These are phyloP conservation scores for Fusarium transvaalense DNA, from an alignment of 2,329 filamentous ascomycete genomes.

Conservation along the genomic window DNA sequence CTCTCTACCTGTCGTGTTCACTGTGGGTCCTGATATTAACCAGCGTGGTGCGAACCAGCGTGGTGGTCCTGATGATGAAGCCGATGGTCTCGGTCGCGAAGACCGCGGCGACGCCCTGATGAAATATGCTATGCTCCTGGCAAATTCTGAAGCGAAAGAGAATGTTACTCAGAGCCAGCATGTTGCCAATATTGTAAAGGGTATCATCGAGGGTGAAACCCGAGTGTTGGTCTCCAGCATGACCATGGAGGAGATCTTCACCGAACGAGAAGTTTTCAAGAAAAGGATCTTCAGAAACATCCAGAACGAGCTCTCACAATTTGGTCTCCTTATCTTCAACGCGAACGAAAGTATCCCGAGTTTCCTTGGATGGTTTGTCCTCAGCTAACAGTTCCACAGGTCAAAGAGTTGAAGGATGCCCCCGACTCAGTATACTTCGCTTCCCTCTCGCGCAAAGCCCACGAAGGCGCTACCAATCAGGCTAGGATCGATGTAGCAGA, in stretches of 20 bases:
- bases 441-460: slow-evolving; percentile 83
- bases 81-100: slow-evolving; percentile 54
- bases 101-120: slow-evolving; percentile 73
- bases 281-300: slow-evolving; percentile 80
- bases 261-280: slow-evolving; percentile 82
- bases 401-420: slow-evolving; percentile 89
- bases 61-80: slow-evolving; percentile 15
- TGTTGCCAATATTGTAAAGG: slow-evolving; percentile 87
- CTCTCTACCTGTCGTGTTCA: slow-evolving; percentile 85
- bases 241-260: slow-evolving; percentile 95
- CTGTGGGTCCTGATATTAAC: slow-evolving; percentile 83
- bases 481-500: slow-evolving; percentile 76
- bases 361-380: neutral
- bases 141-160: slow-evolving; percentile 67
- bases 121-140: slow-evolving; percentile 86
- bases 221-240: slow-evolving; percentile 85
- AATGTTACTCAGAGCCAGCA: slow-evolving; percentile 62
- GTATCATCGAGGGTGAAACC: slow-evolving; percentile 90
- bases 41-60: slow-evolving; percentile 60
- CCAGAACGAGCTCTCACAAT: slow-evolving; percentile 82
- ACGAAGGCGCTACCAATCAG: slow-evolving; percentile 87
- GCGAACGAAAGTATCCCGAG: slow-evolving; percentile 64
- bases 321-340: slow-evolving; percentile 79
- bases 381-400: slow-evolving; percentile 12
- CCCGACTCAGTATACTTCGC: slow-evolving; percentile 86